Percentiles rank a stretch among this genome's conserved stretches.
phyloP scores from a whole-genome alignment of 768 basidiomycete species.

The Inosperma sp. region DNA sequence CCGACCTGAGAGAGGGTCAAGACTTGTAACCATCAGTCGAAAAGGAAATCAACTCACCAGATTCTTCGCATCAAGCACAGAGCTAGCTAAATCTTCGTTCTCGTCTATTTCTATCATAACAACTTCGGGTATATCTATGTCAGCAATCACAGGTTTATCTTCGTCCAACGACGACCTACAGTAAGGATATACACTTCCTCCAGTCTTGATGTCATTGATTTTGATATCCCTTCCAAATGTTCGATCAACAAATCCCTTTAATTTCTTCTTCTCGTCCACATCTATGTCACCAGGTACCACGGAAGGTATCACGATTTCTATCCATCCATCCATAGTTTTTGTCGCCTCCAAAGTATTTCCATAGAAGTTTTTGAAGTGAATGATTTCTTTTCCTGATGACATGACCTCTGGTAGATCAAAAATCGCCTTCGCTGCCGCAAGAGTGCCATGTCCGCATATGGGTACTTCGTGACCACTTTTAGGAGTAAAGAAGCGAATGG shows the following conservation, averaged over 20 bases:
- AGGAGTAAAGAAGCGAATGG: conserved; percentile 37
- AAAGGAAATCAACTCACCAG: conserved; percentile 28
- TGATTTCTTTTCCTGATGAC: conserved; percentile 23
- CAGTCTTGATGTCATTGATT: conserved; percentile 33
- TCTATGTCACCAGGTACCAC: conserved; percentile 23
- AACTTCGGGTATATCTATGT: conserved; percentile 25
- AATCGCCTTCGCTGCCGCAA: conserved; percentile 42
- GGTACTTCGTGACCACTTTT: conserved; percentile 24
- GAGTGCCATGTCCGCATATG: conserved; percentile 42
- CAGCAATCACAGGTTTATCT: not conserved
- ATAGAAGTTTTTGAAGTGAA: conserved; percentile 30
- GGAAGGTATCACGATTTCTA: conserved; percentile 39
- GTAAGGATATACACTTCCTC: conserved; percentile 28
- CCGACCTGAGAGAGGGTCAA: conserved; percentile 22
- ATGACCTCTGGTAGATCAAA: conserved; percentile 30
- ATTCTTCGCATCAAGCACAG: conserved; percentile 26
- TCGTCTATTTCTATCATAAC: conserved; percentile 41
- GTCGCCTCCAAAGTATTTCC: conserved; percentile 27
- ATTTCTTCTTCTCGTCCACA: conserved; percentile 26
- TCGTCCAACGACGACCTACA: conserved; percentile 24
- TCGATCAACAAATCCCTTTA: conserved; percentile 29
- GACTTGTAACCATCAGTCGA: not conserved
- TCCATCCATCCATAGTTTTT: conserved; percentile 27
- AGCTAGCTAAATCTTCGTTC: conserved; percentile 31
- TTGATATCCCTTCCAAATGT: conserved; percentile 38